These are phyloP conservation scores for Colletotrichum sp. DNA, from an alignment of 2,329 filamentous ascomycete genomes.

Conservation along the genomic window DNA sequence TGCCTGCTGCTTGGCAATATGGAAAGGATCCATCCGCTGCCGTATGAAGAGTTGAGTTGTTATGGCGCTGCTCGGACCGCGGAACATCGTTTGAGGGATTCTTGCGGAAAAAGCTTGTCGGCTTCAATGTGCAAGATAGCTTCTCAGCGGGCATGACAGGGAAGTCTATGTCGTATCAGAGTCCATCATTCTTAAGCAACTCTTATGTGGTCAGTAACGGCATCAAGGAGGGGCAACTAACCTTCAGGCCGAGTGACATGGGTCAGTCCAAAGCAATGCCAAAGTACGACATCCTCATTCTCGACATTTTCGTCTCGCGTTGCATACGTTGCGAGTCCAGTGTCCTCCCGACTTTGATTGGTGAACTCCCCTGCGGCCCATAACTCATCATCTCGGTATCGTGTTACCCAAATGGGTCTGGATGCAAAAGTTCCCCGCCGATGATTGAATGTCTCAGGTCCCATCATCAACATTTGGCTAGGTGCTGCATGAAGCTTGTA, in stretches of 20 bases:
- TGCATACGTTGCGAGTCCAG: slow-evolving; percentile 52
- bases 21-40: neutral
- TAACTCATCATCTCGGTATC: slow-evolving; percentile 62
- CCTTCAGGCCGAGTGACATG: slow-evolving; percentile 57
- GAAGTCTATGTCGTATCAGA: slow-evolving; percentile 46
- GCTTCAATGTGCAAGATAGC: slow-evolving; percentile 50
- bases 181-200: neutral
- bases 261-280: slow-evolving; percentile 59
- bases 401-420: slow-evolving; percentile 62
- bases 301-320: slow-evolving; percentile 56
- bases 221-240: neutral
- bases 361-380: slow-evolving; percentile 66
- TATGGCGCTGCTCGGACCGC: slow-evolving; percentile 2
- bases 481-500: slow-evolving; percentile 60
- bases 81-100: slow-evolving; percentile 47
- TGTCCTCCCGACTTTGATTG: slow-evolving; percentile 61
- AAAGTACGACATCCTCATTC: slow-evolving; percentile 62
- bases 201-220: neutral
- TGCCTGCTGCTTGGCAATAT: neutral
- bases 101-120: slow-evolving; percentile 55
- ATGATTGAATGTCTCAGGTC: slow-evolving; percentile 56
- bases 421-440: slow-evolving; percentile 64
- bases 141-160: slow-evolving; percentile 64
- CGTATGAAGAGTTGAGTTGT: neutral
- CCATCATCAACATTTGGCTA: slow-evolving; percentile 53